Percentiles rank a stretch among this genome's conserved stretches.
Conservation (phyloP, 2,329 filamentous ascomycete species). For the Fusarium sp. region DNA sequence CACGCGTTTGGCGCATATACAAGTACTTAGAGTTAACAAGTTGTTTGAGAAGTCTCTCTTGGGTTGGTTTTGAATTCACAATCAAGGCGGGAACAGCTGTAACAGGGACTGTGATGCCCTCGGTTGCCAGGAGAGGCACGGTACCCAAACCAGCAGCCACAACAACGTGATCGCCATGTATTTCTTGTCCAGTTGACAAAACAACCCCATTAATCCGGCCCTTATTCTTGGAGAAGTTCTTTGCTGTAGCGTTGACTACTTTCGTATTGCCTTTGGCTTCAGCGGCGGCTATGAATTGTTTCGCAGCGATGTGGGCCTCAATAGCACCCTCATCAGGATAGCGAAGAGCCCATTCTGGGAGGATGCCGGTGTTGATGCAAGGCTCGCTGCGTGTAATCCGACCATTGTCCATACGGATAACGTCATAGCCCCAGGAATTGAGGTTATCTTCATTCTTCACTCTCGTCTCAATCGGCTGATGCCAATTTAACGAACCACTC, state of each 20-base stretch:
- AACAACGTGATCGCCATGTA: constrained; percentile 13
- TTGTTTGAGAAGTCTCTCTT: not conserved
- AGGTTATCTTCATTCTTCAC: constrained; percentile 1
- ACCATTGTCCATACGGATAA: not conserved
- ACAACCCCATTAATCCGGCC: not conserved
- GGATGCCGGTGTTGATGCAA: not conserved
- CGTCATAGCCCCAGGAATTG: constrained; percentile 20
- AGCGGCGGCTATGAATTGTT: constrained; percentile 25
- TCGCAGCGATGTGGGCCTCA: constrained; percentile 30
- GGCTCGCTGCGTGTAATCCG: constrained; percentile 8
- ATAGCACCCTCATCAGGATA: constrained; percentile 32
- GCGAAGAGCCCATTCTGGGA: constrained; percentile 16
- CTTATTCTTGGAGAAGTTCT: not conserved
- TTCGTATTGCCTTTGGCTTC: not conserved
- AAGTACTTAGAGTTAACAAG: constrained; percentile 32
- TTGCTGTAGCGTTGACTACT: not conserved
- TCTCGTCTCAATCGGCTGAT: constrained; percentile 12
- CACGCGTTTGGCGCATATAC: constrained; percentile 26
- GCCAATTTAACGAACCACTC: constrained; percentile 38
- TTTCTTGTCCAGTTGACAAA: constrained; percentile 4
- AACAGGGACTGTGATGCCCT: constrained; percentile 11
- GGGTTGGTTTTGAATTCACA: constrained; percentile 24
- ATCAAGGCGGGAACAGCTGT: constrained; percentile 19
- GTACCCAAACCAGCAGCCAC: constrained; percentile 33
- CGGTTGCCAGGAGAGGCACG: constrained; percentile 9